phyloP scores from a whole-genome alignment of 495 filamentous ascomycete genomes.

The Podospora tetraspora region DNA sequence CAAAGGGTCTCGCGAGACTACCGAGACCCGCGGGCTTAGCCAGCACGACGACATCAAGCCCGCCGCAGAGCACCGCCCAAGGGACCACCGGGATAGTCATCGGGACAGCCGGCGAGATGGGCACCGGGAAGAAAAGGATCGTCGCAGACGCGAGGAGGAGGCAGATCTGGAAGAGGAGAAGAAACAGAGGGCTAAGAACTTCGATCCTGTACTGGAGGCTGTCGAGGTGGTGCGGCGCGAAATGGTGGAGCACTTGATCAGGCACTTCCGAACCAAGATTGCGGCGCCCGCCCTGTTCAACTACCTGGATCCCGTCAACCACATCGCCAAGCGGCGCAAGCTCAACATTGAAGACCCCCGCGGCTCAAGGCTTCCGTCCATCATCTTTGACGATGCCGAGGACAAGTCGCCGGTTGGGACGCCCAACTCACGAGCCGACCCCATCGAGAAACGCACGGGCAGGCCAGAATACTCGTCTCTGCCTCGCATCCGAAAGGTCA shows the following conservation, averaged over 20 bases:
- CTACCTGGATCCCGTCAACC: constrained; percentile 76
- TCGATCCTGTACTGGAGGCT: constrained; percentile 83
- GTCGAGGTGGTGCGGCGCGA: constrained; percentile 72
- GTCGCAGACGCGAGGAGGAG: constrained; percentile 56
- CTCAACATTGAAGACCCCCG: constrained; percentile 70
- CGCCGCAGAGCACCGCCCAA: constrained; percentile 45
- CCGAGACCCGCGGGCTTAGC: constrained; percentile 28
- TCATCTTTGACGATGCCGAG: constrained; percentile 45
- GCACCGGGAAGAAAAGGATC: constrained; percentile 41
- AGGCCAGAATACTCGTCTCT: constrained; percentile 59
- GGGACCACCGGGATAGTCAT: constrained; percentile 40
- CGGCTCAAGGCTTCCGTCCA: constrained; percentile 37
- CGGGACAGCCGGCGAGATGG: constrained; percentile 13
- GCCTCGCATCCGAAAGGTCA: constrained; percentile 65
- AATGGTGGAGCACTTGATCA: constrained; percentile 74
- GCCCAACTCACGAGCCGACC: constrained; percentile 61
- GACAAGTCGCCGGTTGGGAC: constrained; percentile 57
- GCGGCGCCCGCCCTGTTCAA: constrained; percentile 76
- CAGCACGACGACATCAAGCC: constrained; percentile 29
- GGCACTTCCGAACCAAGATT: constrained; percentile 78
- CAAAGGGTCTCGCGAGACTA: constrained; percentile 50
- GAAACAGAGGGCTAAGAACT: constrained; percentile 68
- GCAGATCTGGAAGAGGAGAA: constrained; percentile 82
- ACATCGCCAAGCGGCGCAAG: constrained; percentile 65
- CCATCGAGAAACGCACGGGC: constrained; percentile 44